These are phyloP conservation scores for Ustilago hordei DNA, from an alignment of 1,284 basidiomycete genomes.

Conservation along the genomic window DNA sequence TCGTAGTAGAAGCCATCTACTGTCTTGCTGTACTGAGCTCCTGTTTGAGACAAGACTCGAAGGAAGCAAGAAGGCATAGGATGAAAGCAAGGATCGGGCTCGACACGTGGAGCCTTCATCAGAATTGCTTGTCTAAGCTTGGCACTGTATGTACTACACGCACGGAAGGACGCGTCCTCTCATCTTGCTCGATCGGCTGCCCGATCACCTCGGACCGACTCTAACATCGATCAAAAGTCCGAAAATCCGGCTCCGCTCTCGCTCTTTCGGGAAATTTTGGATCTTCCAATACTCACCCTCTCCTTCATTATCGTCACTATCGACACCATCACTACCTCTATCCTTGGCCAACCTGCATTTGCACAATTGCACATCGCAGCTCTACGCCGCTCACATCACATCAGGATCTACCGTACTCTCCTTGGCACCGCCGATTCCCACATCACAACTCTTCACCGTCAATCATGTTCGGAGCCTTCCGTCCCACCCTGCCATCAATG, in stretches of 20 bases:
- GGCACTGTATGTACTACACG: not conserved
- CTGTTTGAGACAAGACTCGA: not conserved
- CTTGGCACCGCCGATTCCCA: not conserved
- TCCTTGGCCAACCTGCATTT: not conserved
- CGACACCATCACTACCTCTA: conserved; percentile 2
- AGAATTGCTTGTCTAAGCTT: too few species aligned
- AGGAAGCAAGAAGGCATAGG: not conserved
- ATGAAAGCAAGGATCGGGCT: conserved; percentile 8
- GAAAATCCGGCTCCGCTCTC: conserved; percentile 3
- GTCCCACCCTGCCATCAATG: conserved; percentile 76
- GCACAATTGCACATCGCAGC: not conserved
- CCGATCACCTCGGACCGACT: not conserved
- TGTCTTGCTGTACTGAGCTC: too few species aligned
- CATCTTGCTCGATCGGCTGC: not conserved
- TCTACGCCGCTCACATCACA: not conserved
- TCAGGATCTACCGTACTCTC: not conserved
- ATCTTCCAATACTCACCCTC: not conserved
- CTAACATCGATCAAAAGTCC: not conserved
- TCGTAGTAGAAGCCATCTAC: not conserved
- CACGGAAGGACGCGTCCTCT: not conserved
- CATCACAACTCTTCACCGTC: not conserved
- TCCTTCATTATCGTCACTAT: not conserved
- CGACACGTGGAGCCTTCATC: conserved; percentile 32
- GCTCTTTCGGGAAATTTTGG: conserved; percentile 14
- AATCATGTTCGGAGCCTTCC: conserved; percentile 73